Conservation (phyloP, 2,329 filamentous ascomycete genomes). For the Huntiella moniliformis region DNA sequence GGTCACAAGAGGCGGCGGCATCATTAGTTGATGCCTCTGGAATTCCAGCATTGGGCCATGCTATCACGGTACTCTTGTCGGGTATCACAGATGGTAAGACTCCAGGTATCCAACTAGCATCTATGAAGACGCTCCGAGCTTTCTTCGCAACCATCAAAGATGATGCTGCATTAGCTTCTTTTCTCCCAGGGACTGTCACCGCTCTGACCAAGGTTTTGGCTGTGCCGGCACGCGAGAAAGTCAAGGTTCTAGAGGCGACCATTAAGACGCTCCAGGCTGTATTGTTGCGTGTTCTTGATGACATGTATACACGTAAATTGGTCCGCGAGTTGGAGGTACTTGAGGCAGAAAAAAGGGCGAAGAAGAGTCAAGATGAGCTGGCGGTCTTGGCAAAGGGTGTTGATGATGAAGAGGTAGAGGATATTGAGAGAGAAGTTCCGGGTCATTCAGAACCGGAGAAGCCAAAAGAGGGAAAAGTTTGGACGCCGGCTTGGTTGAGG, state of each 20-base stretch:
- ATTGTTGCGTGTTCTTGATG: constrained; percentile 36
- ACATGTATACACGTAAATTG: constrained; percentile 33
- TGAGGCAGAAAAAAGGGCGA: no score
- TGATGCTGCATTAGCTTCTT: constrained; percentile 57
- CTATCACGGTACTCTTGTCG: constrained; percentile 63
- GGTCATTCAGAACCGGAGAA: constrained; percentile 9
- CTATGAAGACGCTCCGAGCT: constrained; percentile 43
- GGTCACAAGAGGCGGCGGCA: constrained; percentile 28
- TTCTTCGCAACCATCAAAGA: constrained; percentile 49
- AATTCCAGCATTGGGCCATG: constrained; percentile 64
- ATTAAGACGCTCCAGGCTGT: constrained; percentile 39
- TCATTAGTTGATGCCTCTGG: constrained; percentile 37
- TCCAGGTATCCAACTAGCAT: constrained; percentile 50
- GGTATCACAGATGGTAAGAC: constrained; percentile 46
- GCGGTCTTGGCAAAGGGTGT: background rate
- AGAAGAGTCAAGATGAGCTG: background rate
- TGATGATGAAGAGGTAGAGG: background rate
- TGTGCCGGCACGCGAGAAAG: constrained; percentile 39
- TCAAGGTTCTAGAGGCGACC: constrained; percentile 40
- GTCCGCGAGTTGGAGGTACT: constrained; percentile 18
- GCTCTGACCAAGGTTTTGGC: constrained; percentile 58
- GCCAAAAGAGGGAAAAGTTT: constrained; percentile 20
- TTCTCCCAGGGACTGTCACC: constrained; percentile 77
- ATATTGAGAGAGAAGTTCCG: no score
- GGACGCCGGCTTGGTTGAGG: constrained; percentile 49